Percentiles rank a stretch among this genome's conserved stretches.
These are phyloP conservation scores for Clarireedia paspali DNA, from an alignment of 2,329 filamentous ascomycete species.

Conservation along the genomic window DNA sequence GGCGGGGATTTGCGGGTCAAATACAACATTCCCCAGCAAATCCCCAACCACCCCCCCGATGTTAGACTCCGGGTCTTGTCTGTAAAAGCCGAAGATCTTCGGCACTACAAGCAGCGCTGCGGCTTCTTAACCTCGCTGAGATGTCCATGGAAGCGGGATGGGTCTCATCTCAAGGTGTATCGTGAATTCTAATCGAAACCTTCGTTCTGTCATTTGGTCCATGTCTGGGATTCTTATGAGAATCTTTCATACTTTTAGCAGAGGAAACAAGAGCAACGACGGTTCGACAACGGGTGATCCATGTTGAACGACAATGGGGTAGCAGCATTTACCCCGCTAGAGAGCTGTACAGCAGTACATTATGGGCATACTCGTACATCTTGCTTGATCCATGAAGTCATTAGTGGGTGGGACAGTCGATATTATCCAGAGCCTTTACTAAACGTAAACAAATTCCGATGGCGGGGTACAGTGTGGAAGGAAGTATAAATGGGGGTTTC, in stretches of 20 bases:
- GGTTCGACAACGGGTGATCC: no score
- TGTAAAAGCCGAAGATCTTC: not conserved
- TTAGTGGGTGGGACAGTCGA: not conserved
- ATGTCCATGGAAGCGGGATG: no score
- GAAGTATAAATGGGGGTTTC: not conserved
- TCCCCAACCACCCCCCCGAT: no score
- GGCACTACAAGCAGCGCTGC: not conserved
- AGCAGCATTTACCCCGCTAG: slow-evolving; percentile 1
- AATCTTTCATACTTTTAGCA: no score
- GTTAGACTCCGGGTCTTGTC: no score
- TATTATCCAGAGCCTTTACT: not conserved
- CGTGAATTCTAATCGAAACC: no score
- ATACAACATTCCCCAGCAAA: no score
- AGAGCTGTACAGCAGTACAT: not conserved
- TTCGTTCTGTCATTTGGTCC: no score
- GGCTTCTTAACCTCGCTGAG: no score
- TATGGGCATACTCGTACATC: not conserved
- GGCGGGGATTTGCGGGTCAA: not conserved
- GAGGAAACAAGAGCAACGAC: no score
- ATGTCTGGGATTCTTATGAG: no score
- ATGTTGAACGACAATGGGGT: not conserved
- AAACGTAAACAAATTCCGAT: not conserved
- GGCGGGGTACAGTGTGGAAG: not conserved
- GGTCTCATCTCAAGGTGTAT: no score
- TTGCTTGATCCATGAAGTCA: slow-evolving; percentile 1